Evolutionary conservation across 2,329 filamentous ascomycete genomes (phyloP).

Genomic region (Zasmidium angulare): DNA sequence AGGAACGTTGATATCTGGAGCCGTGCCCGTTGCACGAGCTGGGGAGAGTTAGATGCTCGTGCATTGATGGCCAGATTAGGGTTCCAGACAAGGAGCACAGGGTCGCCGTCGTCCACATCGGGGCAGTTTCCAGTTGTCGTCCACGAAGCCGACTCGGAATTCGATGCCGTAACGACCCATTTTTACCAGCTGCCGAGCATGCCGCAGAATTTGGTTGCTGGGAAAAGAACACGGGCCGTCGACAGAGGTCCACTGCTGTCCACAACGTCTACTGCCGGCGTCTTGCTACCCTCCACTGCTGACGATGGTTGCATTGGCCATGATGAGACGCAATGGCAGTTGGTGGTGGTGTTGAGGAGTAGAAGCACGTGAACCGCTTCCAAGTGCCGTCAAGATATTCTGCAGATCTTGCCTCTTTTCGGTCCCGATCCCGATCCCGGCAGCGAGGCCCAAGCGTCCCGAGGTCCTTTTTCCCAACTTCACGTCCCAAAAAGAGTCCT

Average conservation of each 20-base stretch:
- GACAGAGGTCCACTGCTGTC: not conserved
- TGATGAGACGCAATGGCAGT: too few species aligned
- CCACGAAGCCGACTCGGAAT: not conserved
- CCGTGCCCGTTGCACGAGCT: too few species aligned
- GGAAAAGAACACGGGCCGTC: not conserved
- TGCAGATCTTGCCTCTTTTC: not conserved
- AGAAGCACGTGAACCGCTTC: too few species aligned
- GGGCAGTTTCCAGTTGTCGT: not conserved
- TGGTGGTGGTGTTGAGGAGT: not conserved
- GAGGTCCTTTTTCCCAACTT: too few species aligned
- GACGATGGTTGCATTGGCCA: too few species aligned
- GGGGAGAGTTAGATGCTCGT: not conserved
- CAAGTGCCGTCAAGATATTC: not conserved
- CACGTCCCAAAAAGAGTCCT: not conserved
- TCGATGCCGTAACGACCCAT: not conserved
- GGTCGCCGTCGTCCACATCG: not conserved
- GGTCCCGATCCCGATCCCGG: not conserved
- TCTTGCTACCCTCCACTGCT: not conserved
- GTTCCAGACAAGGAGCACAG: not conserved
- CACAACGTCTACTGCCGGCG: not conserved
- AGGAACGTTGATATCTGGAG: too few species aligned
- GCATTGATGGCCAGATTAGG: not conserved
- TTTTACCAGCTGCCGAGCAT: not conserved
- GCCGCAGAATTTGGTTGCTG: not conserved
- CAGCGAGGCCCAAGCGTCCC: not conserved